Base-by-base conservation (phyloP, 2,329 filamentous ascomycete genomes). In the Fusarium sp. region DNA sequence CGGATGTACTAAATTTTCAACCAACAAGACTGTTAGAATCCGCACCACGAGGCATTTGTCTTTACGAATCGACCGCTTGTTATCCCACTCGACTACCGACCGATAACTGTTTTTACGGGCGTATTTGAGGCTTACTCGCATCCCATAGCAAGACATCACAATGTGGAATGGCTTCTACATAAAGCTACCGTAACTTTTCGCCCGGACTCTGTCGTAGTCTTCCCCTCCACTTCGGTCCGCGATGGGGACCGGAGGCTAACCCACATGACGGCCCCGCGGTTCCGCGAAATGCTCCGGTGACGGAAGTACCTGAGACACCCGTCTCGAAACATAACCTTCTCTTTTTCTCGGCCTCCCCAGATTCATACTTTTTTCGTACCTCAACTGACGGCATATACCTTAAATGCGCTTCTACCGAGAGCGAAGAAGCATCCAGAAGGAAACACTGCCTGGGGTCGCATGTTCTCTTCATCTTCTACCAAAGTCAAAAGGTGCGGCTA, bases 41-140 rank as follows among this genome's bases (percentile, higher is more conserved):
- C 41, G 27, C 30, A 49, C 27, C 13, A 45, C 30, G 69, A 63
- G 69, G 69, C 69, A 69, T 70, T 38, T 72, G 61, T 72, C 53
- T 73, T 73, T 73, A 56, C 57, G 27, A 50, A 27, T 23, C 41
- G 48, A 37, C 52, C 45, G 23, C 50, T 40, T 7, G 15, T 45
- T 23, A 45, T 60, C 35, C 52, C 44, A 66, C 44, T 45, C 7
- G 44, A 30, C n/a, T 23, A 23, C 23, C 23, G 40, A 15, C 52
- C 44, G 44, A 20, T 38, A 20, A n/a, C 10, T 42, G 42, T 17
- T 48, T 50, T 40, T 27, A 26, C 38, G 33, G 30, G n/a, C 59
- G 20, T 60, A 23, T 45, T 52, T 33, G 30, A 37, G 48, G 52
- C 58, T 46, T 46, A 17, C 20, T 40, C n/a, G n/a, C 37, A 54